Conservation (phyloP, 306 rosid genomes). For the Ochetophila trinervis region DNA sequence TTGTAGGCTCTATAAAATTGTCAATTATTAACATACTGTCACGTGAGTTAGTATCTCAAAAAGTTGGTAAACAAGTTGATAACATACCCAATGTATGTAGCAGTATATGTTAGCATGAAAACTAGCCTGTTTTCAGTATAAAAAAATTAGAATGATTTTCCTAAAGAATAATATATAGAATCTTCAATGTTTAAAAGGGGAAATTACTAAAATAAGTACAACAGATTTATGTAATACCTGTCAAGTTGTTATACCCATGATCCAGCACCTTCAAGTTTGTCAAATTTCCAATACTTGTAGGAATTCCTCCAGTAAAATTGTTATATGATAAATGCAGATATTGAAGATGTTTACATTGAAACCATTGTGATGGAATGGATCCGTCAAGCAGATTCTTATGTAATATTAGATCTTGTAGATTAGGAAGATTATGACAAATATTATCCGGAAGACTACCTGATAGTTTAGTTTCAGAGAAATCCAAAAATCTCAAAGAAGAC, state of each 20-base stretch:
- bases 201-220: neutral
- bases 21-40: too few species aligned
- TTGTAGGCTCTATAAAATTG: too few species aligned
- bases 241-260: slow-evolving; percentile 3
- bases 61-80: too few species aligned
- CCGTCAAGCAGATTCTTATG: neutral
- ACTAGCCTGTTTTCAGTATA: too few species aligned
- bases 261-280: neutral
- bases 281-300: neutral
- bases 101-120: too few species aligned
- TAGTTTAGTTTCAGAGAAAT: neutral
- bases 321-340: neutral
- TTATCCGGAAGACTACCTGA: slow-evolving; percentile 10
- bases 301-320: slow-evolving; percentile 8
- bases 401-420: neutral
- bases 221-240: neutral
- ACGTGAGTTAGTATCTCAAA: too few species aligned
- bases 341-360: neutral
- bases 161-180: too few species aligned
- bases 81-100: too few species aligned
- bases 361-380: slow-evolving; percentile 13
- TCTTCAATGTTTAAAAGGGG: too few species aligned
- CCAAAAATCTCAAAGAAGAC: neutral
- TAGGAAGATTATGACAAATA: slow-evolving; percentile 10
- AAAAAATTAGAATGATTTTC: too few species aligned